Base-by-base conservation (phyloP, 768 basidiomycete genomes). In the Podaxis rugospora region DNA sequence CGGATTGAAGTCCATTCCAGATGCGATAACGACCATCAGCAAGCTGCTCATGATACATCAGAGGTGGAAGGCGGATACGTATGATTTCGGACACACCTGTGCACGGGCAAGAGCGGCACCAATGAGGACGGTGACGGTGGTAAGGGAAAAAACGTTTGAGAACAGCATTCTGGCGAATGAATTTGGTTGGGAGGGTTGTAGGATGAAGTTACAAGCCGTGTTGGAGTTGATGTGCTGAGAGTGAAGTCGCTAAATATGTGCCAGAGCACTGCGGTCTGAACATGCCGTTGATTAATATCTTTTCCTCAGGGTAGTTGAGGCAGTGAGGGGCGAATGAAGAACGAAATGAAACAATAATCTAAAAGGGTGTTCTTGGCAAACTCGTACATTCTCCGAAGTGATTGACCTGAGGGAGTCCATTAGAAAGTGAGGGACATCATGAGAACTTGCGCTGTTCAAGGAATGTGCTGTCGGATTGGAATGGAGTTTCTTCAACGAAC, bases 21-120 rank as follows among this genome's bases (percentile, higher is more conserved):
- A 60, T 60, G 39, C 59, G 59, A 18, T 60, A 60, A 37, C 32
- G 42, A 13, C 59, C 59, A 9, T 51, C 14, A 16, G 52, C 36
- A 35, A 60, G 51, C 59, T 60, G 57, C 35, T 32, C 18, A 36
- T 37, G 5, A 27, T 18, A 32, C 16, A 18, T 11, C 21, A 14
- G 16, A 18, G 5, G n/a, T 6, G 11, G n/a, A 42, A 5, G 3
- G 10, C 14, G 37, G 2, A 39, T 25, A 14, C 2, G 11, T 57
- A 18, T 16, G 13, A 16, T n/a, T 10, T 7, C 32, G 9, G n/a
- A 18, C 21, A 0, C 35, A 36, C 35, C 28, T 57, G 47, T 11
- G 46, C 56, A 37, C 50, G 56, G 10, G 46, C 56, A 25, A 49
- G 21, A 1, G 42, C 18, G 32, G 46, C 56, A 5, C 56, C 35